Evolutionary conservation across 441 rosid species (phyloP), one percentile per base, ranked within the genome.

Genomic region (Melastoma candidum): DNA sequence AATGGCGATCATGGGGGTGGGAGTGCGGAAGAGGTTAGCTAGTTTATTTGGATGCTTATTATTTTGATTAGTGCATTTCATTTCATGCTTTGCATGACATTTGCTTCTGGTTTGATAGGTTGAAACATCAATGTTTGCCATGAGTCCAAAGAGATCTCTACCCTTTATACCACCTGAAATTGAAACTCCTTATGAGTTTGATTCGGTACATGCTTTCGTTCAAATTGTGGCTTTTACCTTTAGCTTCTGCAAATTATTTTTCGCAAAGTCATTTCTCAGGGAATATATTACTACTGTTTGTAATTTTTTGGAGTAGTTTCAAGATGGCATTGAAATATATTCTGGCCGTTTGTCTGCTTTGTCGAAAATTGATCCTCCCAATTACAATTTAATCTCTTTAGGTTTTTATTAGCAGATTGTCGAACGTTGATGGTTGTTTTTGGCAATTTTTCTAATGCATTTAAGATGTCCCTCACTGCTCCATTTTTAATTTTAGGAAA

Each of bases 71-170:
- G 44, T 14, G 61, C 48, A 7, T 29, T 51, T 26, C 44, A 45
- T 47, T 27, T 63, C 60, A 55, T 53, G 11, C 26, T 25, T 60
- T 44, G 60, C 48, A 44, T 44, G 56, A 71, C 58, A 65, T 67
- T 51, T 66, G 56, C 53, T 24, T 49, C 47, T 51, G 50, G 26
- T 58, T 44, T 7, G 76, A 66, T 77, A 89, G 96, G 96, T 93
- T 74, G 97, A 93, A 73, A 89, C 99, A 46, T 64, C 96, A 55
- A 72, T 89, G 54, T 93, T 89, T 73, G 90, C 95, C 48, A 89
- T 86, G 99, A 85, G 84, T 69, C 80, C 83, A 53, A 86, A 76
- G 77, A 72, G 74, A 74, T 84, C 79, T 49, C 74, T 81, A 32
- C 43, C 75, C 64, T 56, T 71, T 2, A 48, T 81, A 62, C 93